Percentiles rank a stretch among this genome's conserved stretches.
Conservation (phyloP, 352 stramenopile species). For the Globisporangium cystogenes region DNA sequence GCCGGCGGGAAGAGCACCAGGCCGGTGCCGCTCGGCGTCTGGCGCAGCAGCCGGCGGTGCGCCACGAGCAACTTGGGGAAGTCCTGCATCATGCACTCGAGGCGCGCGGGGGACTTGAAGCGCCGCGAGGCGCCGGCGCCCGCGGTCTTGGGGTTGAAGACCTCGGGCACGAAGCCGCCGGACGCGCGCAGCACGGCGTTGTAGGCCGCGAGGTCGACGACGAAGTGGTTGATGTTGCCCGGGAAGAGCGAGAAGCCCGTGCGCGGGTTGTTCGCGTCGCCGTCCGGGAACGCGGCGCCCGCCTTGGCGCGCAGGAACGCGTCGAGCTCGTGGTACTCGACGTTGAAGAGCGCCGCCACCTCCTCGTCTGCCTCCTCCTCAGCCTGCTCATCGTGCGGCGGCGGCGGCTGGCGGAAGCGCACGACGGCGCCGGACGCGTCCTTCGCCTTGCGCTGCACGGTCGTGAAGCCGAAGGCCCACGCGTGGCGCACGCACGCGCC, state of each 20-base stretch:
- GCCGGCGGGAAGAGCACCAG: conserved; percentile 48
- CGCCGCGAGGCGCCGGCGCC: conserved; percentile 17
- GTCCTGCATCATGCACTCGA: conserved; percentile 83
- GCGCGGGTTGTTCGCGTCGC: conserved; percentile 52
- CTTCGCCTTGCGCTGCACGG: conserved; percentile 91
- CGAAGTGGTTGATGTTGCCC: conserved; percentile 74
- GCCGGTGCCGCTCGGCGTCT: conserved; percentile 15
- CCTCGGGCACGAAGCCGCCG: conserved; percentile 51
- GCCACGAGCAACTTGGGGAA: conserved; percentile 58
- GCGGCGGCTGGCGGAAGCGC: conserved; percentile 36
- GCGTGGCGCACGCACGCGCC: conserved; percentile 81
- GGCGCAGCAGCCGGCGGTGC: conserved; percentile 13
- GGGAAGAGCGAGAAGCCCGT: conserved; percentile 57
- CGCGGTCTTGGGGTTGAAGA: conserved; percentile 69
- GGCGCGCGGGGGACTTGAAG: conserved; percentile 59
- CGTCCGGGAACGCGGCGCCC: conserved; percentile 36
- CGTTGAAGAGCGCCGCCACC: conserved; percentile 47
- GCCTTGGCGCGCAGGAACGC: conserved; percentile 49
- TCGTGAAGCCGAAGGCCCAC: conserved; percentile 92
- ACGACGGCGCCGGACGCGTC: conserved; percentile 79
- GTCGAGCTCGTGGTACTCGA: conserved; percentile 75
- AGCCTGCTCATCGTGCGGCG: background rate
- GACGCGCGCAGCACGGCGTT: conserved; percentile 38
- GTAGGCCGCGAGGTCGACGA: conserved; percentile 45
- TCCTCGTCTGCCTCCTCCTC: background rate